These are phyloP conservation scores for Claviceps pusilla DNA, from an alignment of 2,329 filamentous ascomycete species.

Conservation along the genomic window DNA sequence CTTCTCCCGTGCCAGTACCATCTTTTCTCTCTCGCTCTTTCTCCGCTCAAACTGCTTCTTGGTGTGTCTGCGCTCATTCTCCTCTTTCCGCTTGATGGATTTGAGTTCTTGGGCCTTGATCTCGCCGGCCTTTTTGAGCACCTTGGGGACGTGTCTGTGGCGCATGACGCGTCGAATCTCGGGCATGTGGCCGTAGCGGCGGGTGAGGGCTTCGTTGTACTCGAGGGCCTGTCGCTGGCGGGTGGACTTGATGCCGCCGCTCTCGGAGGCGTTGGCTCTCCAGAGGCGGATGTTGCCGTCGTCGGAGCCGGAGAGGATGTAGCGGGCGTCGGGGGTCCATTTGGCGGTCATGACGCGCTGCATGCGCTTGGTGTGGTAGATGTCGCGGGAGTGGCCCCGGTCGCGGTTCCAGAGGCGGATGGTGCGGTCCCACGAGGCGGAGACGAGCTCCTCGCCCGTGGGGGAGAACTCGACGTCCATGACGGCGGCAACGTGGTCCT, in stretches of 20 bases:
- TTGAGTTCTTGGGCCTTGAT: constrained; percentile 85
- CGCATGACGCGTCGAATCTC: constrained; percentile 82
- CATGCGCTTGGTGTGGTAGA: constrained; percentile 97
- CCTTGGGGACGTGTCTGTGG: constrained; percentile 81
- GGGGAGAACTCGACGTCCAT: constrained; percentile 96
- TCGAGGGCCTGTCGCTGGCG: constrained; percentile 77
- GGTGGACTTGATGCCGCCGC: constrained; percentile 73
- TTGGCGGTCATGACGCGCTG: constrained; percentile 76
- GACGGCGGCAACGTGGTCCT: constrained; percentile 77
- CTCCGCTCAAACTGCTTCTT: constrained; percentile 66
- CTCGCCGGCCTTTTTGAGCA: constrained; percentile 87
- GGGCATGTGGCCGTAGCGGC: constrained; percentile 87
- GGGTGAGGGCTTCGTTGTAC: constrained; percentile 73
- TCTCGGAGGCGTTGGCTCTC: constrained; percentile 70
- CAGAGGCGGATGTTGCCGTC: constrained; percentile 82
- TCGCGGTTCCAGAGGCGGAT: constrained; percentile 72
- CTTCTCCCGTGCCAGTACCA: constrained; percentile 56
- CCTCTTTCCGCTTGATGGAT: constrained; percentile 76
- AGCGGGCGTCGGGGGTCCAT: constrained; percentile 82
- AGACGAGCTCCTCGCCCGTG: constrained; percentile 85
- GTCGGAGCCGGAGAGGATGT: constrained; percentile 79
- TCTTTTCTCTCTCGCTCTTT: constrained; percentile 78
- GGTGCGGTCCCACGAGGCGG: constrained; percentile 72
- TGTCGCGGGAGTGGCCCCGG: constrained; percentile 72
- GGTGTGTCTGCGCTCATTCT: constrained; percentile 86